These are phyloP conservation scores for Collybiopsis confluens DNA, from an alignment of 768 basidiomycete species.

Conservation along the genomic window DNA sequence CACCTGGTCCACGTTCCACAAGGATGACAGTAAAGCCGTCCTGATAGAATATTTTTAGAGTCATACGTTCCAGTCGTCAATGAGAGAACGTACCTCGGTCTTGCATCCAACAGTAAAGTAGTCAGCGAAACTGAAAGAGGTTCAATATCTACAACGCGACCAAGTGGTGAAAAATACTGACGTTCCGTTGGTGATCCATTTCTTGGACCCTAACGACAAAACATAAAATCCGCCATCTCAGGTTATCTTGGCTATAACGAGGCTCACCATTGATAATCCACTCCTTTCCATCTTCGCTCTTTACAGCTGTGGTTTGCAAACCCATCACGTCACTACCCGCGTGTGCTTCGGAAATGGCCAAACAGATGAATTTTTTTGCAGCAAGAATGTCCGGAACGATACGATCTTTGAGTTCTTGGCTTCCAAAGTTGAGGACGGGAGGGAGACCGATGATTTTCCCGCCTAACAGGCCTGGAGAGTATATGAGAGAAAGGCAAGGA, in stretches of 20 bases:
- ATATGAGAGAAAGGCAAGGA: background rate
- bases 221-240: constrained; percentile 4
- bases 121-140: constrained; percentile 36
- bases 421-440: constrained; percentile 81
- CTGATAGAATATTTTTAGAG: constrained; percentile 17
- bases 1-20: constrained; percentile 75
- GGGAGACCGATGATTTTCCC: constrained; percentile 84
- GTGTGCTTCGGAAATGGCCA: constrained; percentile 88
- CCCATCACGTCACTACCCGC: constrained; percentile 82
- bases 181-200: constrained; percentile 81
- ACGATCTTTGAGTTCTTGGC: constrained; percentile 46
- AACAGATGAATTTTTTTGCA: constrained; percentile 74
- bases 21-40: constrained; percentile 82
- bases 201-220: constrained; percentile 50
- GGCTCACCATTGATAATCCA: constrained; percentile 74
- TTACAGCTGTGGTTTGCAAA: constrained; percentile 66
- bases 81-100: constrained; percentile 36
- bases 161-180: constrained; percentile 23
- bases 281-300: constrained; percentile 74
- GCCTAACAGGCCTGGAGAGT: constrained; percentile 45
- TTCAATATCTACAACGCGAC: background rate
- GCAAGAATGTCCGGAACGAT: constrained; percentile 63
- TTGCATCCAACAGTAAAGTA: constrained; percentile 68
- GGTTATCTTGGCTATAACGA: constrained; percentile 4
- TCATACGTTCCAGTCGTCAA: too few species aligned